phyloP scores from a whole-genome alignment of 345 rosid species.

The Dipteronia sinensis region DNA sequence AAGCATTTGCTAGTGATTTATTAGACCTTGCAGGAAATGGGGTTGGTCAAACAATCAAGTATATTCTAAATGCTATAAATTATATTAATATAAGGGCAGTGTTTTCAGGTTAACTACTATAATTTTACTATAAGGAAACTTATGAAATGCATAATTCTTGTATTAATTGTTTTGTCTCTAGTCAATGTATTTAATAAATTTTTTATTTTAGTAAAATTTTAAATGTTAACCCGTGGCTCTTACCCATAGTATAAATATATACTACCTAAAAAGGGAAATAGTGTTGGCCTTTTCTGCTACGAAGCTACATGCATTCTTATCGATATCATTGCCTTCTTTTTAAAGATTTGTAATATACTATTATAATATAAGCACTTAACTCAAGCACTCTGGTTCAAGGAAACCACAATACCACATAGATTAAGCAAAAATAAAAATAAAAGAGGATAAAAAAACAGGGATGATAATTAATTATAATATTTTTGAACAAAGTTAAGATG shows the following conservation, averaged over 20 bases:
- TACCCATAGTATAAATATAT: not conserved
- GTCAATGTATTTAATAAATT: too few species aligned
- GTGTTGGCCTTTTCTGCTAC: not conserved
- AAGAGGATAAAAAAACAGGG: not conserved
- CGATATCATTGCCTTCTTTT: not conserved
- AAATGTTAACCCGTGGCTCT: too few species aligned
- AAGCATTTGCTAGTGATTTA: not conserved
- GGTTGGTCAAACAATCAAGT: not conserved
- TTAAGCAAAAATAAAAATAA: not conserved
- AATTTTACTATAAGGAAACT: too few species aligned
- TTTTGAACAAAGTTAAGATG: not conserved
- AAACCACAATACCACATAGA: slow-evolving; percentile 5
- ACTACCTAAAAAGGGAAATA: not conserved
- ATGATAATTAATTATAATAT: not conserved
- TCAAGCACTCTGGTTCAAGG: not conserved
- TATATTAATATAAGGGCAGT: too few species aligned
- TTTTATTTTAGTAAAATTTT: too few species aligned
- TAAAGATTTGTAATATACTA: not conserved
- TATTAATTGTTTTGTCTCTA: too few species aligned
- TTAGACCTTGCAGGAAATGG: not conserved
- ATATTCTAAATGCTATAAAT: not conserved
- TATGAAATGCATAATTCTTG: too few species aligned
- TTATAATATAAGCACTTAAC: not conserved
- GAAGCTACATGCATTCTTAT: not conserved
- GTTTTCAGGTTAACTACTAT: too few species aligned